Evolutionary conservation across 495 filamentous ascomycete genomes (phyloP), one percentile per base, ranked within the genome.

Genomic region (Neurospora africana): DNA sequence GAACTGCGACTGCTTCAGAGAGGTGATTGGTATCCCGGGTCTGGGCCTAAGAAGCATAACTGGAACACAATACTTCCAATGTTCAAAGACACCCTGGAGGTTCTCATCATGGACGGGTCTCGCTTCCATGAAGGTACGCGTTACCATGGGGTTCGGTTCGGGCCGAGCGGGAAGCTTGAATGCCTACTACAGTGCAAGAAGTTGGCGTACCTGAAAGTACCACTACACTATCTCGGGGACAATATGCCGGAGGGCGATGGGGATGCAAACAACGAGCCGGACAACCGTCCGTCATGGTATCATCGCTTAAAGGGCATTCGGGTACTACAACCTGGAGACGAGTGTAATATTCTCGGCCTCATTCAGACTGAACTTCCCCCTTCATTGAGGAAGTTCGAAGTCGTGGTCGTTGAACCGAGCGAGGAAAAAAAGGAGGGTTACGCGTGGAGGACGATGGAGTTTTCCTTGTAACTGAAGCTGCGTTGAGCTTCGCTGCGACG

Each of bases 81-180:
- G n/a, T 47, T 47, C 43, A 47, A 11, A n/a, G 43, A 47, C 1
- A 47, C 43, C 3, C 4, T 47, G 3, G 43, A 47, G 21, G 0
- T 23, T 23, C 0, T 47, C 21, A 1, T 47, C 3, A 11, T 47
- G 8, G 43, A 47, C 9, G n/a, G 43, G 8, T 23, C 23, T 23
- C 19, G 21, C 1, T 47, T 5, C 21, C 5, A 0, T 0, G 43
- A 47, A 47, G 43, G 43, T 0, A 1, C 10, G 3, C 0, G 5
- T 0, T 21, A n/a, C 43, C 0, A 1, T 1, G 43, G 21, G 1
- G 1, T 0, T n/a, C 19, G 43, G n/a, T 47, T 47, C 2, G 43
- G 43, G 17, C 43, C n/a, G 8, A 13, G n/a, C 1, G n/a, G 43
- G 43, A 44, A 21, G n/a, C n/a, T 44, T n/a, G 43, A 44, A 19